Evolutionary conservation across 805 yeast genomes (phyloP).

Genomic region (Candida patagonica): DNA sequence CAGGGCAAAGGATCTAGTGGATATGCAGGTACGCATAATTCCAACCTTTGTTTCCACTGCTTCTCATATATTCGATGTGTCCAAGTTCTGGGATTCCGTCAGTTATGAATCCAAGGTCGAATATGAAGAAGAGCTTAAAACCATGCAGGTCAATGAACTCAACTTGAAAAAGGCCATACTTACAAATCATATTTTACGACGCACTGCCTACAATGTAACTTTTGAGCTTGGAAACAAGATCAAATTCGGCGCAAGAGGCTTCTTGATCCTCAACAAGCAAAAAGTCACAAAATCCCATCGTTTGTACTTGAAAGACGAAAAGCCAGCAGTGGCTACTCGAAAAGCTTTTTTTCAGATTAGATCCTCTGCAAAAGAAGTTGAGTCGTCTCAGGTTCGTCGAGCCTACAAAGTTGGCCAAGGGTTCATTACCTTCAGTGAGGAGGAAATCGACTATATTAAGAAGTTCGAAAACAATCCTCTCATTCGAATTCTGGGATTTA

Average conservation of each 20-base stretch:
- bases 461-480: slow-evolving; percentile 35
- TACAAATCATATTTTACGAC: slow-evolving; percentile 49
- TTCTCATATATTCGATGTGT: slow-evolving; percentile 33
- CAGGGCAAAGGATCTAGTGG: slow-evolving; percentile 51
- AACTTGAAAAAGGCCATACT: slow-evolving; percentile 30
- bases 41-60: slow-evolving; percentile 50
- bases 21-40: slow-evolving; percentile 42
- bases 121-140: slow-evolving; percentile 26
- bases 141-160: slow-evolving; percentile 15
- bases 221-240: slow-evolving; percentile 48
- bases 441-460: slow-evolving; percentile 30
- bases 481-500: slow-evolving; percentile 60
- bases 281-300: slow-evolving; percentile 39
- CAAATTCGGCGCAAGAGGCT: slow-evolving; percentile 63
- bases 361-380: slow-evolving; percentile 37
- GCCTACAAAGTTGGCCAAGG: slow-evolving; percentile 37
- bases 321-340: slow-evolving; percentile 42
- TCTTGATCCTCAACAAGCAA: slow-evolving; percentile 50
- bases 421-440: slow-evolving; percentile 29
- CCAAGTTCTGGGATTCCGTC: slow-evolving; percentile 45
- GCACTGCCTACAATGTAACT: slow-evolving; percentile 55
- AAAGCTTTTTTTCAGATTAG: slow-evolving; percentile 33
- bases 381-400: slow-evolving; percentile 27
- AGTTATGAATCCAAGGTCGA: slow-evolving; percentile 6
- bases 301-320: slow-evolving; percentile 47